phyloP scores from a whole-genome alignment of 148 eudicot genomes.

The Agrostemma githago region DNA sequence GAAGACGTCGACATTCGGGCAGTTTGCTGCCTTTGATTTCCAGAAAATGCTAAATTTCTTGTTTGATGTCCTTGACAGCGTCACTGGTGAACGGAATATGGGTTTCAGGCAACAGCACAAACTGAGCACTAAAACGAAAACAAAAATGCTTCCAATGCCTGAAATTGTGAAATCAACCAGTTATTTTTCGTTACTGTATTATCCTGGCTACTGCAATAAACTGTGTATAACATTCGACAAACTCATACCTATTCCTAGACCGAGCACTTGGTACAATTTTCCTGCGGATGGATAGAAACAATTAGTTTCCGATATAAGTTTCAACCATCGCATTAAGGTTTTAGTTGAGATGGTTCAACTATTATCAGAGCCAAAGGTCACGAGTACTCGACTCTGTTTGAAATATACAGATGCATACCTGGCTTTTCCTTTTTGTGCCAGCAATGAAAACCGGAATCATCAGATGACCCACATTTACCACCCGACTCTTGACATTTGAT shows the following conservation, averaged over 20 bases:
- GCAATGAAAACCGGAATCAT: slow-evolving; percentile 1
- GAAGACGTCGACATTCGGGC: too few species aligned
- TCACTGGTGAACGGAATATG: not conserved
- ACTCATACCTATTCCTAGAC: slow-evolving; percentile 2
- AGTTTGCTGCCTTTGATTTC: too few species aligned
- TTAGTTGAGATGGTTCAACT: too few species aligned
- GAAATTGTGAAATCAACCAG: not conserved
- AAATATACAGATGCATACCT: not conserved
- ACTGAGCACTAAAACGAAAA: not conserved
- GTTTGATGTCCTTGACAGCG: not conserved
- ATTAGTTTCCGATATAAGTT: not conserved
- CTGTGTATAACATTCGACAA: not conserved
- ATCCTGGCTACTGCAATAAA: not conserved
- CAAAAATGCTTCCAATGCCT: not conserved
- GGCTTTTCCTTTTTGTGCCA: not conserved
- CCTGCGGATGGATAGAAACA: slow-evolving; percentile 10
- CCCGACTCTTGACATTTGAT: not conserved
- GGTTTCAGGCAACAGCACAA: not conserved
- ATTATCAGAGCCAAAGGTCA: too few species aligned
- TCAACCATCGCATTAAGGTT: too few species aligned
- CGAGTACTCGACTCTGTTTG: too few species aligned
- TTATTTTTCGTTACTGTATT: not conserved
- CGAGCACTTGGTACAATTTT: not conserved
- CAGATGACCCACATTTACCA: slow-evolving; percentile 9
- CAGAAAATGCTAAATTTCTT: too few species aligned